A percentile compares a stretch with the other conserved stretches of the same genome.
phyloP scores from a whole-genome alignment of 495 filamentous ascomycete species.

The Hypoxylon intermedium region DNA sequence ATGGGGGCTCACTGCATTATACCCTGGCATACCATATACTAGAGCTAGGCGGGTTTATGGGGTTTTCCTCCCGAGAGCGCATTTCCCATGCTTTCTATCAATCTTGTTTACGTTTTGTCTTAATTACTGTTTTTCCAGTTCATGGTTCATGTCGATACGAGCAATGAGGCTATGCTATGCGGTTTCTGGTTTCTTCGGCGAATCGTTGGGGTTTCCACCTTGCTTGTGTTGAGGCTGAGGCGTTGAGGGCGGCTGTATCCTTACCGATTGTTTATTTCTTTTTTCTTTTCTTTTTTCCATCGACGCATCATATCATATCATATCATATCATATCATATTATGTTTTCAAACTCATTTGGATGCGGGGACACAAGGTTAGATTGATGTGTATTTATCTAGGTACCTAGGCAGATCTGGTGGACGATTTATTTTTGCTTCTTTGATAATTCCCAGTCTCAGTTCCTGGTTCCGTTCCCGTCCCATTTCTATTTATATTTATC shows the following conservation, averaged over 20 bases:
- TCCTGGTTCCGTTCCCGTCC: not conserved
- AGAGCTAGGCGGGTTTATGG: conserved; percentile 2
- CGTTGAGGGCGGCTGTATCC: conserved; percentile 5
- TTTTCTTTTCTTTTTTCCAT: not conserved
- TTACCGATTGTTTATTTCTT: not conserved
- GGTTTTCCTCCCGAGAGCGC: not conserved
- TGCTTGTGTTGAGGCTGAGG: conserved; percentile 1
- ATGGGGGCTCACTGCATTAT: conserved; percentile 22
- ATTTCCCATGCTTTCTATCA: too few species aligned
- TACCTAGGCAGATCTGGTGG: not conserved
- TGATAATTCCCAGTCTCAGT: not conserved
- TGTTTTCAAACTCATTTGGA: not conserved
- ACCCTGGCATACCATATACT: not conserved
- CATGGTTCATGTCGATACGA: conserved; percentile 8
- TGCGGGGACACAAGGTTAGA: conserved; percentile 14
- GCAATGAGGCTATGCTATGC: conserved; percentile 29
- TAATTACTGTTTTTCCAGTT: not conserved
- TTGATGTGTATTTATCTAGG: not conserved
- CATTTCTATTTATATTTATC: too few species aligned
- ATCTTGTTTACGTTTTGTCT: too few species aligned
- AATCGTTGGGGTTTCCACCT: not conserved
- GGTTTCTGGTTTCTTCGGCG: conserved; percentile 2
- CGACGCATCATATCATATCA: not conserved
- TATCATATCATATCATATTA: not conserved
- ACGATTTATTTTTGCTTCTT: not conserved